These are phyloP conservation scores for Paraphysoderma sedebokerense DNA, from an alignment of 371 early-diverging fungal genomes.

Conservation along the genomic window DNA sequence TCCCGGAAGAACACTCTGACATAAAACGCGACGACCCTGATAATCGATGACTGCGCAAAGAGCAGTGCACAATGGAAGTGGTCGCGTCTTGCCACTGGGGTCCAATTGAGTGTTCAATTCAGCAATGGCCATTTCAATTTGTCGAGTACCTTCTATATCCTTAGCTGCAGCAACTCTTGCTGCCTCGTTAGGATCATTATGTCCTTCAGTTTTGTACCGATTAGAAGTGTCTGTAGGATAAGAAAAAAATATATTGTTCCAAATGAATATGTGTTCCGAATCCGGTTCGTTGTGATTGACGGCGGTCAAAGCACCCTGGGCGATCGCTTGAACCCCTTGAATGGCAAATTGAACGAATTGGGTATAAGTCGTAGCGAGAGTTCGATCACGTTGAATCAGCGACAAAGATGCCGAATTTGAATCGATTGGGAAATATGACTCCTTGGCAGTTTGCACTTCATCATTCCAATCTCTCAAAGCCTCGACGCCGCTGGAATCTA, in stretches of 20 bases:
- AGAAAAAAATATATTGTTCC: constrained; percentile 2
- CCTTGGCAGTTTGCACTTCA: not conserved
- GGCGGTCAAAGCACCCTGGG: not conserved
- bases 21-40: not conserved
- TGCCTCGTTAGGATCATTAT: not conserved
- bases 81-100: not conserved
- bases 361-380: not conserved
- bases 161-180: not conserved
- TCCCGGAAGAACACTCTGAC: not conserved
- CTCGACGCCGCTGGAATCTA: not conserved
- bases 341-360: constrained; percentile 1
- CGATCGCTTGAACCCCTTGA: not conserved
- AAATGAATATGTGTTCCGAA: not conserved
- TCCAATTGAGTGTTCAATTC: too few relatives aligned
- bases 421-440: not conserved
- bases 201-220: not conserved
- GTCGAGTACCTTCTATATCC: not conserved
- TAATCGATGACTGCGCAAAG: not conserved
- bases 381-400: not conserved
- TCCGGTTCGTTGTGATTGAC: not conserved
- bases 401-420: not conserved
- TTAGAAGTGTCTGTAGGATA: not conserved
- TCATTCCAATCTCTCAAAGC: constrained; percentile 2
- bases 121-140: not conserved
- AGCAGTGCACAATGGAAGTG: not conserved